A percentile compares a stretch with the other conserved stretches of the same genome.
Conservation (phyloP, 495 filamentous ascomycete species). For the Lasiosphaeriaceae sp. region DNA sequence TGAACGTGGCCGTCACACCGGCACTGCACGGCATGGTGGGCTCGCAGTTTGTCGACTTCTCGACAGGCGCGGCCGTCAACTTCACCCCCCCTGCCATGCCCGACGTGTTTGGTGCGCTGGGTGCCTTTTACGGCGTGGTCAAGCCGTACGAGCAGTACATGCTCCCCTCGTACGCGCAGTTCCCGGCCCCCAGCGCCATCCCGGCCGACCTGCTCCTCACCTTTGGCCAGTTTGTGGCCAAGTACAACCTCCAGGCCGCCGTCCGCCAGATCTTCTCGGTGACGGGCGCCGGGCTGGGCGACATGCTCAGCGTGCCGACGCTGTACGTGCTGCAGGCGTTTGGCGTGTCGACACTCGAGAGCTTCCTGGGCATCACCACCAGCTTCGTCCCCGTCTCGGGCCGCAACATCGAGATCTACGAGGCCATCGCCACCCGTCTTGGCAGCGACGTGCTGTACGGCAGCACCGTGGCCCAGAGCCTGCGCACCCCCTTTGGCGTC, state of each 20-base stretch:
- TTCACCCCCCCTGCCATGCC: slow-evolving; percentile 14
- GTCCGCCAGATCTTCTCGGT: slow-evolving; percentile 33
- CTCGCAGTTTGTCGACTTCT: slow-evolving; percentile 40
- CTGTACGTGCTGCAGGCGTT: slow-evolving; percentile 42
- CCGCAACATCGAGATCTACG: slow-evolving; percentile 42
- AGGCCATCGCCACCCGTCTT: slow-evolving; percentile 30
- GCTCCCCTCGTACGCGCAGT: slow-evolving; percentile 39
- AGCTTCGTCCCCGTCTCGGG: slow-evolving; percentile 29
- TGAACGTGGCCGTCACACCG: slow-evolving; percentile 26
- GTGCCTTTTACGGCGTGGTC: slow-evolving; percentile 34
- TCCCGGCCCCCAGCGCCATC: slow-evolving; percentile 32
- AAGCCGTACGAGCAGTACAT: slow-evolving; percentile 34
- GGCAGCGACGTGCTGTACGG: slow-evolving; percentile 34
- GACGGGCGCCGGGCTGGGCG: slow-evolving; percentile 38
- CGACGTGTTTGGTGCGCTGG: slow-evolving; percentile 29
- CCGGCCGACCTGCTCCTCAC: slow-evolving; percentile 46
- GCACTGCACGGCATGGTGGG: slow-evolving; percentile 14
- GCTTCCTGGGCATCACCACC: slow-evolving; percentile 24
- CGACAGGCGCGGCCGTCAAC: slow-evolving; percentile 26
- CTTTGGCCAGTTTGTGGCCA: slow-evolving; percentile 43
- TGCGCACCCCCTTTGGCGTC: slow-evolving; percentile 28
- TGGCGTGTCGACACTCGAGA: slow-evolving; percentile 34
- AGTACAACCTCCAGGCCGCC: slow-evolving; percentile 24
- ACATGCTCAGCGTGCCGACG: slow-evolving; percentile 30
- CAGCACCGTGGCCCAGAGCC: slow-evolving; percentile 28